Base-by-base conservation (phyloP, 257 asterid genomes). In the Apocynum venetum region DNA sequence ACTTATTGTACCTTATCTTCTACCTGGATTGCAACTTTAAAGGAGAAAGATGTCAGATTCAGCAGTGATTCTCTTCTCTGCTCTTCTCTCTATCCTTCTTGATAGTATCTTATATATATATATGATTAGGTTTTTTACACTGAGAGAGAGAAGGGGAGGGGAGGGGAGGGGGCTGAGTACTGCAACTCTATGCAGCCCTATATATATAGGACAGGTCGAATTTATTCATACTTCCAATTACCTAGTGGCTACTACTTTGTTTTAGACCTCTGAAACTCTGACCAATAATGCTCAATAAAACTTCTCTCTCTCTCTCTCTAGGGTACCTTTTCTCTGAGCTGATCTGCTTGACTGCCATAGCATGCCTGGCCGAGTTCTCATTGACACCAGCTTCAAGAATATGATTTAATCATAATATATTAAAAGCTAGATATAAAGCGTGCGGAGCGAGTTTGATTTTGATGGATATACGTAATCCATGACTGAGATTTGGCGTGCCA, bases 1-100 rank as follows among this genome's bases (percentile, higher is more conserved):
- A 71, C 80, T 77, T 71, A 81, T 65, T 65, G 84, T 81, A 81
- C 76, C 78, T 81, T 77, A 48, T 81, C 76, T 66, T 73, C 68
- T 70, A 77, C 84, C 81, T 72, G 81, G 76, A 41, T 7, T 41
- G 64, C 52, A 71, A 71, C 60, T 53, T 71, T 71, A 61, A 80
- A 76, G 70, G 48, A 76, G 77, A 74, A 71, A 73, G 70, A 41
- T 67, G 84, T 77, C 84, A 77, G 82, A 68, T 68, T 68, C 73
- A 13, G 73, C 19, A 43, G 53, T 44, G 73, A 43, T 43, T 67
- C 72, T 57, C 11, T 55, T 19, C 25, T 14, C 72, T 38, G 15
- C 17, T 2, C n/a, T 52, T 14, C 8, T 79, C 9, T 63, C 38
- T 66, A 63, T 73, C 73, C 68, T 47, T 71, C 25, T 25, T 25